A percentile compares a stretch with the other conserved stretches of the same genome.
Evolutionary conservation across 257 asterid species (phyloP).

Genomic region (Nicotiana tabacum): DNA sequence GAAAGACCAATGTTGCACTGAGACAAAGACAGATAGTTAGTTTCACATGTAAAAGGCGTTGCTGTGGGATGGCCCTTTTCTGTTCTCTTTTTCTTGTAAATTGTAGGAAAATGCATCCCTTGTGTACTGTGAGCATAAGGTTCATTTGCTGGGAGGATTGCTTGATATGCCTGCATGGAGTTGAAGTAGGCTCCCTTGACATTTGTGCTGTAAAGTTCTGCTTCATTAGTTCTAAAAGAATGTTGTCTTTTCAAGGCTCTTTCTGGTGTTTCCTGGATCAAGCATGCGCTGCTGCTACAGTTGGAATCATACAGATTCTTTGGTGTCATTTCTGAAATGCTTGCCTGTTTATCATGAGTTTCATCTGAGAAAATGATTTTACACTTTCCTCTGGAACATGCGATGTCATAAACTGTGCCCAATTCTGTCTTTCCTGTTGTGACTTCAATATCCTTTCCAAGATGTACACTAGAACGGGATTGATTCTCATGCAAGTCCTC

Average conservation of each 20-base stretch:
- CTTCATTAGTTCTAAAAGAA: conserved; percentile 20
- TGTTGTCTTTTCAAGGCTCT: conserved; percentile 44
- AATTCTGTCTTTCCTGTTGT: conserved; percentile 18
- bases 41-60: conserved; percentile 20
- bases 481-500: conserved; percentile 28
- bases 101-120: conserved; percentile 50
- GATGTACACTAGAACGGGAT: conserved; percentile 21
- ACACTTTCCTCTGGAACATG: conserved; percentile 50
- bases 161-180: conserved; percentile 45
- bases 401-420: conserved; percentile 20
- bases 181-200: conserved; percentile 32
- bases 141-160: conserved; percentile 26
- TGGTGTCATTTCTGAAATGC: conserved; percentile 25
- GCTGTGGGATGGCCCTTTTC: conserved; percentile 34
- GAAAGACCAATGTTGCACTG: conserved; percentile 23
- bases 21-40: conserved; percentile 22
- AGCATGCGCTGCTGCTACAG: conserved; percentile 35
- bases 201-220: conserved; percentile 40
- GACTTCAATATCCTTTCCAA: conserved; percentile 18
- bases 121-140: conserved; percentile 21
- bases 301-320: conserved; percentile 33
- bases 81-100: conserved; percentile 62
- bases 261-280: conserved; percentile 20
- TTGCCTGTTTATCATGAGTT: conserved; percentile 64
- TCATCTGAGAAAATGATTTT: conserved; percentile 62